Conservation (phyloP, 495 filamentous ascomycete genomes). For the Xylaria venustula region DNA sequence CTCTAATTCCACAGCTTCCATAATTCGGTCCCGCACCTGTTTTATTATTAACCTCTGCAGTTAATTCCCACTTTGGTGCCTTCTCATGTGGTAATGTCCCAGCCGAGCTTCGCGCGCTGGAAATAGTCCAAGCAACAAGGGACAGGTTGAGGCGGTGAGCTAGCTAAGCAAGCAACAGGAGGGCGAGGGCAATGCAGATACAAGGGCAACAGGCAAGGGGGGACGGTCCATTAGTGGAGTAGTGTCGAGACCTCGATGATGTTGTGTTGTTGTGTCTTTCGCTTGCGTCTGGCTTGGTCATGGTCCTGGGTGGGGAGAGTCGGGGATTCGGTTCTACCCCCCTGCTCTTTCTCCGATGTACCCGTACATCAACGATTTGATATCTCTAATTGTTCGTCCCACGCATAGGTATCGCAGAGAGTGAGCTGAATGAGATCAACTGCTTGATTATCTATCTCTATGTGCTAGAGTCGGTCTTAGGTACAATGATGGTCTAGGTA, state of each 20-base stretch:
- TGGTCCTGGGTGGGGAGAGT: conserved; percentile 8
- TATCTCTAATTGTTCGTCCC: not conserved
- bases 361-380: not conserved
- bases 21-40: not conserved
- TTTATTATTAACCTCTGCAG: not conserved
- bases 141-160: conserved; percentile 11
- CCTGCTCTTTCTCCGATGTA: conserved; percentile 2
- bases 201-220: no score
- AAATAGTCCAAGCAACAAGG: no score
- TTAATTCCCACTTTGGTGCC: no score
- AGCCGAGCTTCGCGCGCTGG: no score
- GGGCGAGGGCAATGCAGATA: no score
- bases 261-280: not conserved
- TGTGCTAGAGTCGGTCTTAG: not conserved
- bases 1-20: no score
- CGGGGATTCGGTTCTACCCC: conserved; percentile 1
- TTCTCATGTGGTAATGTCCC: no score
- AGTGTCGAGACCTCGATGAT: conserved; percentile 1
- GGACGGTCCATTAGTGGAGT: not conserved
- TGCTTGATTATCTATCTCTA: conserved; percentile 1
- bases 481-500: not conserved
- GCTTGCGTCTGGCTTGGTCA: conserved; percentile 4
- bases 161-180: not conserved
- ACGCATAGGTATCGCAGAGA: not conserved
- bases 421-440: not conserved